Evolutionary conservation across 768 basidiomycete genomes (phyloP).

Genomic region (Stropharia rugosoannulata): DNA sequence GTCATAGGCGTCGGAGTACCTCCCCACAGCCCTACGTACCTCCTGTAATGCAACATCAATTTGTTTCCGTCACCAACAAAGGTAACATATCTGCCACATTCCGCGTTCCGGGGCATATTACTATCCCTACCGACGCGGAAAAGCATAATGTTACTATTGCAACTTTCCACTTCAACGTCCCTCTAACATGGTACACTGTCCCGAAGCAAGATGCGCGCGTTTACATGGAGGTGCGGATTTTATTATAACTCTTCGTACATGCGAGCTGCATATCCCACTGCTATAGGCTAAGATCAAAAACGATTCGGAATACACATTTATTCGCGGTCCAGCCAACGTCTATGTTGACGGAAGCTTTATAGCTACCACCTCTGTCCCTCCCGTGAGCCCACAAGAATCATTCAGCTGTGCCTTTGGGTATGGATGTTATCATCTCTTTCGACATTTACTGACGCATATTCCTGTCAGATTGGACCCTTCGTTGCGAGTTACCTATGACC

Average conservation of each 20-base stretch:
- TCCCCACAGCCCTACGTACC: neutral
- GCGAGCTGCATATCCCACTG: neutral
- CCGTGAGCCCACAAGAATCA: constrained; percentile 35
- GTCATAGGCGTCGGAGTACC: neutral
- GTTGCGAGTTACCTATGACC: constrained; percentile 37
- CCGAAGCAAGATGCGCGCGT: constrained; percentile 30
- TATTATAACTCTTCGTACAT: neutral
- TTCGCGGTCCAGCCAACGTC: constrained; percentile 43
- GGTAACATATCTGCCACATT: constrained; percentile 29
- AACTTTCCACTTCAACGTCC: constrained; percentile 24
- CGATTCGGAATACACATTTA: constrained; percentile 45
- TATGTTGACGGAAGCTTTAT: constrained; percentile 54
- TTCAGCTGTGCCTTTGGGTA: constrained; percentile 43
- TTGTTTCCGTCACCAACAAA: constrained; percentile 14
- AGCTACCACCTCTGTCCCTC: constrained; percentile 34
- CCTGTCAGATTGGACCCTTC: constrained; percentile 35
- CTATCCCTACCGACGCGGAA: constrained; percentile 27
- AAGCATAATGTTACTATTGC: constrained; percentile 31
- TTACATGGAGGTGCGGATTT: constrained; percentile 24
- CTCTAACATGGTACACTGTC: constrained; percentile 31
- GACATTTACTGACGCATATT: constrained; percentile 31
- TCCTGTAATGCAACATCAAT: neutral
- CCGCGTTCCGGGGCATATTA: constrained; percentile 26
- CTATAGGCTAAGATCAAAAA: constrained; percentile 45
- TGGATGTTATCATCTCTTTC: constrained; percentile 15